A percentile compares a stretch with the other conserved stretches of the same genome.
phyloP scores from a whole-genome alignment of 768 basidiomycete genomes.

The Mycena kentingensis region DNA sequence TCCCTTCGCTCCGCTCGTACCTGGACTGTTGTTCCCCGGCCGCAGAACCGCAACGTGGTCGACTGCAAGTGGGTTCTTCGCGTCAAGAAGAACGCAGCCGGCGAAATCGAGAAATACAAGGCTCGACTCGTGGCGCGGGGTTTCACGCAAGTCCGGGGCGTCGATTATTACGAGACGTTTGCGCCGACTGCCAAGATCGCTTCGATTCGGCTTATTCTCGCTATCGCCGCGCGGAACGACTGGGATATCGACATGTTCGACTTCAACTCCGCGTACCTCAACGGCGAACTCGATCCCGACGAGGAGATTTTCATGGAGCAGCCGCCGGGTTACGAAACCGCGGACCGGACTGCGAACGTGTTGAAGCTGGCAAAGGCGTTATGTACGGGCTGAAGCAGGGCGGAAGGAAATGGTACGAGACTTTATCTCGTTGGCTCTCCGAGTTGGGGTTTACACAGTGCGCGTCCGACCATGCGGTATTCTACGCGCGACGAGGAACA shows the following conservation, averaged over 20 bases:
- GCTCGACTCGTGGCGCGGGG: conserved; percentile 41
- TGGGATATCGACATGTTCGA: conserved; percentile 33
- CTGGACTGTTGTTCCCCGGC: conserved; percentile 27
- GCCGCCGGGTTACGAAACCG: conserved; percentile 26
- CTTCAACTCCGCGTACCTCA: conserved; percentile 13
- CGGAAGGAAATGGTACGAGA: conserved; percentile 25
- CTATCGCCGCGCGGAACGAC: conserved; percentile 29
- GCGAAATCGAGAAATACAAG: conserved; percentile 12
- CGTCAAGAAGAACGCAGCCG: conserved; percentile 28
- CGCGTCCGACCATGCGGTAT: conserved; percentile 12
- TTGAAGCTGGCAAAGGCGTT: conserved; percentile 25
- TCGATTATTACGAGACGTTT: conserved; percentile 36
- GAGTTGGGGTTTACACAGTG: conserved; percentile 14
- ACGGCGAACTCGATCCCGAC: conserved; percentile 20
- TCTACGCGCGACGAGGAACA: conserved; percentile 1
- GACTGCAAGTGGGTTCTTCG: conserved; percentile 22
- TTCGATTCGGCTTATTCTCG: conserved; percentile 26
- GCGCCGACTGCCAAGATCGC: conserved; percentile 27
- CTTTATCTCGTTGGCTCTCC: neutral
- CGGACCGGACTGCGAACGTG: conserved; percentile 9
- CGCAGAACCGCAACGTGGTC: no score
- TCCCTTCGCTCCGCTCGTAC: conserved; percentile 25
- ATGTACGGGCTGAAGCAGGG: conserved; percentile 30
- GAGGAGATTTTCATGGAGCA: conserved; percentile 37
- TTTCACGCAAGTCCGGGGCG: conserved; percentile 39